Base-by-base conservation (phyloP, 176 grass and related monocot genomes). In the Oryza punctata region DNA sequence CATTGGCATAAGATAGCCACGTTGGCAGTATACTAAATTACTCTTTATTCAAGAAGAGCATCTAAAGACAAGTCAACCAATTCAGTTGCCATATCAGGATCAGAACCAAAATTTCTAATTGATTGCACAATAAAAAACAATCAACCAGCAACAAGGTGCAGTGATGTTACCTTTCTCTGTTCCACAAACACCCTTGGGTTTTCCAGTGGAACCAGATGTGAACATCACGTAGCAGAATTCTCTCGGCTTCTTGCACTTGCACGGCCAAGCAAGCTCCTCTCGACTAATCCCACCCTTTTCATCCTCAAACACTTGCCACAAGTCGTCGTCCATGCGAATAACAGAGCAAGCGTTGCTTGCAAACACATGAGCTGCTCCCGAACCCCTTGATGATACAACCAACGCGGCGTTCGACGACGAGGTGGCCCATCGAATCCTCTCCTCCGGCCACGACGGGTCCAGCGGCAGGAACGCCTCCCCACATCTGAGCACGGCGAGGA, bases 121-220 rank as follows among this genome's bases (percentile, higher is more conserved):
- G 72, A 25, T 35, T 10, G 8, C 23, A 12, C 18, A 50, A 23
- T 3, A 32, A 57, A n/a, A 57, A 65, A 23, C 28, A 52, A 81
- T 13, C n/a, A 71, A 81, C 32, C 7, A 12, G 21, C 11, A 72
- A 10, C 32, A 66, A 28, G 4, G 23, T 14, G 41, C 18, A 76
- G 13, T n/a, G 7, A 65, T 7, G 14, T 3, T 38, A 95, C 95
- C 95, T 95, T 87, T 79, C 80, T 98, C 91, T 0, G 89, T 95
- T 37, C 95, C 95, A 18, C 95, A 98, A 61, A 95, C 95, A 1
- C 95, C 95, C 49, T 93, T 98, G 6, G 92, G 87, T 77, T 89
- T 98, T 68, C 95, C 92, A 0, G 88, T 98, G 41, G 92, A 98
- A 93, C 95, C 95, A 29, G 95, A 98, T 7, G 92, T 95, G 78